Base-by-base conservation (phyloP, 2,329 filamentous ascomycete species). In the Mycocentrospora acerina region DNA sequence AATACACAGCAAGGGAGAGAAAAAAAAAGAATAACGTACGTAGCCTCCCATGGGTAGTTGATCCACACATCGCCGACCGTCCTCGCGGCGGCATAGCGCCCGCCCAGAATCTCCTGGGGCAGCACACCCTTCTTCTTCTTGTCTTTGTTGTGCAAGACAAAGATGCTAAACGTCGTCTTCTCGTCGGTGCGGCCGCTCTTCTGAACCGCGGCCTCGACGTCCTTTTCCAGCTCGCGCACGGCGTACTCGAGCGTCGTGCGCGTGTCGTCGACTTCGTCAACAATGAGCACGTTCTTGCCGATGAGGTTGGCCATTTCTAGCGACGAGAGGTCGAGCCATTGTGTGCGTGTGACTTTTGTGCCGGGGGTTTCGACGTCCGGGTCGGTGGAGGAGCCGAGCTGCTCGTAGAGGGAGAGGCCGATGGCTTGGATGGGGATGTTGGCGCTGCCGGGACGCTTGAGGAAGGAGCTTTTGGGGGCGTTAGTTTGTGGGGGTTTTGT, bases 341-440 rank as follows among this genome's bases (percentile, higher is more conserved):
- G 93, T 26, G 93, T 97, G 57, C 93, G 87, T 28, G 89, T 97
- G 57, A 98, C 93, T 74, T 94, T 93, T 53, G 88, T 96, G 53
- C 91, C 91, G 29, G 86, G 85, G 48, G 78, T 73, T 73, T 98
- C 93, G 60, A 88, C 77, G 41, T 77, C 73, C 29, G 74, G 72
- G 59, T 88, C 78, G 40, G 76, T 72, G 35, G 73, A 74, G 42
- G 80, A 77, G 48, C 78, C 76, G 34, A 97, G 85, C 48, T 83
- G 79, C 74, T 98, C 93, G 77, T 98, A 98, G 39, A 98, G 84
- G 15, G 91, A 97, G 51, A 98, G 85, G 32, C 93, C 93, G 69
- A 98, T 98, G 51, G 93, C 93, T 79, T 98, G 93, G 71, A 98
- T 98, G 55, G 93, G 91, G 63, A 98, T 98, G 76, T 98, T 98